Percentiles rank a stretch among this genome's conserved stretches.
Conservation (phyloP, 345 rosid species). For the Euphorbia lathyris region DNA sequence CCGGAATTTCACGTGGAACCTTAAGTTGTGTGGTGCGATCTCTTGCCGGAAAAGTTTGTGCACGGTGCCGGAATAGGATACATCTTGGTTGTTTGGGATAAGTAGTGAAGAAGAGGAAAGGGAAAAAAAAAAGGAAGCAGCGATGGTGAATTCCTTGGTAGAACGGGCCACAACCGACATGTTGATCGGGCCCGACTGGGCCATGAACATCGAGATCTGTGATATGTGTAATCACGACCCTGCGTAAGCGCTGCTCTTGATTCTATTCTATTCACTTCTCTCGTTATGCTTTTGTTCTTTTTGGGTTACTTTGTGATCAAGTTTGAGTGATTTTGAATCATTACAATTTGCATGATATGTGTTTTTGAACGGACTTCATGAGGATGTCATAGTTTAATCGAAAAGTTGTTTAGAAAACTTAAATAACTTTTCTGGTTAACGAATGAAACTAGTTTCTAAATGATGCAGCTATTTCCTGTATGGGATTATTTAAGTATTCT, state of each 20-base stretch:
- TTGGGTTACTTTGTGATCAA: background rate
- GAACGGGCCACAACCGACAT: slow-evolving; percentile 98
- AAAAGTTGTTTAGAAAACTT: slow-evolving; percentile 11
- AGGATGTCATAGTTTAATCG: slow-evolving; percentile 3
- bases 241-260: slow-evolving; percentile 30
- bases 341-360: background rate
- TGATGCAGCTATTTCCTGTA: background rate
- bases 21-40: slow-evolving; percentile 26
- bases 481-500: background rate
- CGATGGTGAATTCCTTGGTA: slow-evolving; percentile 98
- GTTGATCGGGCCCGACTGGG: slow-evolving; percentile 99
- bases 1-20: slow-evolving; percentile 36
- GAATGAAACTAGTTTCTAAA: background rate
- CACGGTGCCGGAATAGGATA: slow-evolving; percentile 1
- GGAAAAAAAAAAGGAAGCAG: slow-evolving; percentile 3
- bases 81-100: background rate
- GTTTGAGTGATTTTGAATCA: background rate
- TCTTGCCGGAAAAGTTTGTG: slow-evolving; percentile 22
- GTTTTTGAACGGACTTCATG: background rate
- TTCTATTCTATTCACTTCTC: background rate
- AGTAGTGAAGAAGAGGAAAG: background rate
- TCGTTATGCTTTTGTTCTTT: background rate
- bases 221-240: slow-evolving; percentile 96
- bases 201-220: slow-evolving; percentile 99
- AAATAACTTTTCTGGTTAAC: background rate